Base-by-base conservation (phyloP, 2,329 filamentous ascomycete genomes). In the Malbranchea zuffiana region DNA sequence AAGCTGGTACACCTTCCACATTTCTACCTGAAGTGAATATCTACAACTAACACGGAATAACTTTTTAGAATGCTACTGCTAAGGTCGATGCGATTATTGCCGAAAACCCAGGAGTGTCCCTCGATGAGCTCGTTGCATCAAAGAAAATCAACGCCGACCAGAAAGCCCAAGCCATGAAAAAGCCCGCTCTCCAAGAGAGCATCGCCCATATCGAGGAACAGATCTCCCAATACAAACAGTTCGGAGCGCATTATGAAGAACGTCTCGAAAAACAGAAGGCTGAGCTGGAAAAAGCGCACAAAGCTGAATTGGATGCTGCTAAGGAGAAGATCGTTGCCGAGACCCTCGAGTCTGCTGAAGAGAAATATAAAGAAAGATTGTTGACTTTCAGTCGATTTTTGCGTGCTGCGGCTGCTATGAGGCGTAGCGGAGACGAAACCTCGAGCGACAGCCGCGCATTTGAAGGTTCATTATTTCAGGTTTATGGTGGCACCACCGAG, bases 1-100 rank as follows among this genome's bases (percentile, higher is more conserved):
- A 95, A 95, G 67, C 78, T 96, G 53, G 84, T 93, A 65, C 66
- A 82, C 68, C 23, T 31, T 40, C 11, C 17, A 27, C 13, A 28
- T 31, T 20, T 21, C 17, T 26, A 28, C 8, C 21, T 19, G 6
- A 16, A 3, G n/a, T 5, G 6, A 19, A 12, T 16, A 18, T 13
- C n/a, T 25, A 13, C 7, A 17, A 28, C 33, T 32, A 16, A 29
- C 21, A 13, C 12, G 39, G 7, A 16, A 37, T 19, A n/a, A 7
- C 20, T 19, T 16, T 31, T 24, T 44, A 75, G 70, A 71, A 72
- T 47, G 65, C 66, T 38, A 73, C 71, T 48, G 59, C 69, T 37
- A 79, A 77, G 57, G 67, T 75, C 47, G 73, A 79, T 47, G 55
- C 66, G 12, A 72, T 78, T 47, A 57, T 78, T 44, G 68, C 69